Evolutionary conservation across 23 red algal genomes (phyloP).

Genomic region (Chondrus crispus): DNA sequence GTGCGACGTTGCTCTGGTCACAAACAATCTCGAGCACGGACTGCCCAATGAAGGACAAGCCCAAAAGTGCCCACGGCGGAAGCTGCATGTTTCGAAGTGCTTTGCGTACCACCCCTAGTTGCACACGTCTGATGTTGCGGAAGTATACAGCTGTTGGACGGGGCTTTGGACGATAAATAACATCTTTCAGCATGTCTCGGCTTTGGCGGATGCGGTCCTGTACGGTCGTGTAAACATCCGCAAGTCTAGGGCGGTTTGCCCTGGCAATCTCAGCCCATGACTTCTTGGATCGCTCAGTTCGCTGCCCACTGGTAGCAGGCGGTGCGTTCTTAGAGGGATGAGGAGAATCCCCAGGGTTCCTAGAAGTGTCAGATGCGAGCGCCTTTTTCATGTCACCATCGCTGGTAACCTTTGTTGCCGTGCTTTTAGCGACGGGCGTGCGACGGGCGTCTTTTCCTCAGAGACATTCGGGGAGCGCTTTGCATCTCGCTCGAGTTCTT

Average conservation of each 20-base stretch:
- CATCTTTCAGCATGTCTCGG: background rate
- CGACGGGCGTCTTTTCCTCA: no score
- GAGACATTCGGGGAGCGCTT: no score
- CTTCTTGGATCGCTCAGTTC: no score
- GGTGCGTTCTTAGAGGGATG: no score
- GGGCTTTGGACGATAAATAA: background rate
- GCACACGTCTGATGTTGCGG: background rate
- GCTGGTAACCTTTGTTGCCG: no score
- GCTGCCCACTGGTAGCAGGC: no score
- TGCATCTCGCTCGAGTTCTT: no score
- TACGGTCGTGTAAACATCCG: background rate
- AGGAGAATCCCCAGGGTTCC: no score
- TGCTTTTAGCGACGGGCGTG: no score
- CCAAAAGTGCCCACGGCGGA: background rate
- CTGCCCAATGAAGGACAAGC: background rate
- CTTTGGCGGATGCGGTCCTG: background rate
- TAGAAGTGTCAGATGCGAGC: no score
- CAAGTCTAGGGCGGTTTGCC: no score
- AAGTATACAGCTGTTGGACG: background rate
- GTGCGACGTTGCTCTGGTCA: background rate
- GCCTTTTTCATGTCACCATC: no score
- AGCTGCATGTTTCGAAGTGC: background rate
- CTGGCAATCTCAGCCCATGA: background rate
- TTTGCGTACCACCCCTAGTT: background rate
- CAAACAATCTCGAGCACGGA: background rate